Base-by-base conservation (phyloP, 129 eudicot species). In the Helianthus annuus region DNA sequence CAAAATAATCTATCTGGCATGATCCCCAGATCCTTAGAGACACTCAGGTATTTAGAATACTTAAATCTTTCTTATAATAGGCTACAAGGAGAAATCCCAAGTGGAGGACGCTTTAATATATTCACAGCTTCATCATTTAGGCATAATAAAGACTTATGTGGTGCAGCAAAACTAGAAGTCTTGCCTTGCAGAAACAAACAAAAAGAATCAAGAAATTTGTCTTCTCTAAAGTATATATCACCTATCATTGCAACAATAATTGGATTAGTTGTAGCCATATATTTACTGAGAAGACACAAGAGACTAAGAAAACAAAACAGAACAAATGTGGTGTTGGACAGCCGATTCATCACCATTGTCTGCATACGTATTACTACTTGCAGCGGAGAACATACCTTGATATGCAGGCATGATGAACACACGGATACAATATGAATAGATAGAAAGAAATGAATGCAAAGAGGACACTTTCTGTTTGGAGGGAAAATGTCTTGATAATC, bases 31-130 rank as follows among this genome's bases (percentile, higher is more conserved):
- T 64, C 80, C 4, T 55, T 70, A 36, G 56, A 62, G 64, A 58
- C 76, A 40, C 76, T 77, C 16, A 77, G 36, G 46, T 12, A 77
- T 69, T 57, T 77, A 1, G 24, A 60, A 27, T 13, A 22, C 81
- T 69, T 77, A 16, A 76, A 81, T 38, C 24, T 57, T 4, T 76
- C 84, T 22, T 81, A 6, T 29, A 76, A 76, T 81, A 70, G 45
- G 15, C 60, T 81, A 53, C 54, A 72, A 63, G 81, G 81, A 40
- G 84, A 81, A 71, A 75, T 81, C 66, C 81, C 81, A 38, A 70
- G 42, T 32, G 57, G 60, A 3, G 78, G 81, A 19, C 36, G 46
- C 4, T 81, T 81, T 61, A 46, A 4, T 48, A 81, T 57, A 64
- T 81, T 80, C 74, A 63, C 57, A 0, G 15, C 63, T 69, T 68